Evolutionary conservation across 257 asterid species (phyloP).

Genomic region (Capsicum rhomboideum): DNA sequence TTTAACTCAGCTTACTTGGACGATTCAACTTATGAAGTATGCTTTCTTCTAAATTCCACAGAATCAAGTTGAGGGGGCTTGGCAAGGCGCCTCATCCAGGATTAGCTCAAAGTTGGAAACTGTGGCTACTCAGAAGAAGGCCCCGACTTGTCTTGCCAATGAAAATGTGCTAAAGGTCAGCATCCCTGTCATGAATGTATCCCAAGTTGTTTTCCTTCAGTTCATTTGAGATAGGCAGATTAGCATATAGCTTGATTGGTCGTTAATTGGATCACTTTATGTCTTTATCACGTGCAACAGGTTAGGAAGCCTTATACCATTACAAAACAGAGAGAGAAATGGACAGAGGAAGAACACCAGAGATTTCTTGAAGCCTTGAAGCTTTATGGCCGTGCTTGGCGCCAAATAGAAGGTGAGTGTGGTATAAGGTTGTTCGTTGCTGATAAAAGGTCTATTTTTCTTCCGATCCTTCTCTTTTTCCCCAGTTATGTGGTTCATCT

Average conservation of each 20-base stretch:
- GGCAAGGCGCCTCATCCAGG: conserved; percentile 16
- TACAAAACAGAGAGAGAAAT: conserved; percentile 72
- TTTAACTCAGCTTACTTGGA: background rate
- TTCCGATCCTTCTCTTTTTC: background rate
- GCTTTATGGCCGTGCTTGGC: conserved; percentile 89
- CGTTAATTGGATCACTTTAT: conserved; percentile 19
- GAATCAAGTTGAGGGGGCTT: conserved; percentile 40
- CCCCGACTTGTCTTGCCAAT: conserved; percentile 16
- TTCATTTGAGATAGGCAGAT: background rate
- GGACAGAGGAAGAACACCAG: conserved; percentile 83
- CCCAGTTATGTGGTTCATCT: background rate
- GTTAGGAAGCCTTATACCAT: conserved; percentile 83
- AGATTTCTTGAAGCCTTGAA: conserved; percentile 76
- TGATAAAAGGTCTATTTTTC: conserved; percentile 5
- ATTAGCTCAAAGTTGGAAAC: conserved; percentile 19
- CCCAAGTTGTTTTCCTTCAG: background rate
- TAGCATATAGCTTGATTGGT: conserved; percentile 1
- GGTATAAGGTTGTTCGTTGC: conserved; percentile 17
- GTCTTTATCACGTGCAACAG: conserved; percentile 30
- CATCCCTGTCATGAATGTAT: background rate
- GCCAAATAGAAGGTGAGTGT: conserved; percentile 73
- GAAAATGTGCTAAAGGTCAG: conserved; percentile 54
- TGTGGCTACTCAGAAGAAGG: conserved; percentile 18
- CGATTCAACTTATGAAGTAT: background rate
- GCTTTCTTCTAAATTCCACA: conserved; percentile 10